Evolutionary conservation across 768 basidiomycete species (phyloP).

Genomic region (Cubamyces sp.): DNA sequence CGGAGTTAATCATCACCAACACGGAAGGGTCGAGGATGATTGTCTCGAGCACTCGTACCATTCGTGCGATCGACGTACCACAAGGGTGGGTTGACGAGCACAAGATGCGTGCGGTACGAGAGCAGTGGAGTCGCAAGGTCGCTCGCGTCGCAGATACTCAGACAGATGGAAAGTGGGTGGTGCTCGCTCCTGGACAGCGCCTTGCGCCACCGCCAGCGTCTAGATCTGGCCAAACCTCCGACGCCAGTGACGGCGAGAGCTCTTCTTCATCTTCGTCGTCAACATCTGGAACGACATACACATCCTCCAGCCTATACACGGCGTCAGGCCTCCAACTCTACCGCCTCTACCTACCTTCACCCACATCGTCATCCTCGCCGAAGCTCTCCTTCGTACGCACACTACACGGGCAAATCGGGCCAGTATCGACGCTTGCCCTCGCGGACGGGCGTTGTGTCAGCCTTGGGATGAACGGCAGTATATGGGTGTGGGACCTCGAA

Average conservation of each 20-base stretch:
- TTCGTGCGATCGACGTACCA: conserved; percentile 72
- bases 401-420: conserved; percentile 69
- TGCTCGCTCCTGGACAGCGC: conserved; percentile 62
- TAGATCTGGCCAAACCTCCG: conserved; percentile 29
- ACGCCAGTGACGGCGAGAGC: conserved; percentile 26
- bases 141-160: conserved; percentile 70
- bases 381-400: conserved; percentile 74
- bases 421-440: conserved; percentile 67
- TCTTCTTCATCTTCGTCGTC: conserved; percentile 22
- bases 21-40: conserved; percentile 41
- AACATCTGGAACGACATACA: conserved; percentile 25
- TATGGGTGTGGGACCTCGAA: conserved; percentile 91
- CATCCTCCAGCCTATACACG: conserved; percentile 45
- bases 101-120: conserved; percentile 63
- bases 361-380: conserved; percentile 52
- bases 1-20: conserved; percentile 70
- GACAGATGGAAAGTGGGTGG: conserved; percentile 86
- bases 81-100: conserved; percentile 71
- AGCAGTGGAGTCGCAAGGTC: conserved; percentile 82
- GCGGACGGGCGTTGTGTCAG: conserved; percentile 86
- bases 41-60: conserved; percentile 62
- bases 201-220: conserved; percentile 27
- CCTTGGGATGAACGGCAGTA: conserved; percentile 67
- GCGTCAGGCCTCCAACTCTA: conserved; percentile 72
- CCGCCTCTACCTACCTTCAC: conserved; percentile 65